Evolutionary conservation across 495 filamentous ascomycete species (phyloP), one percentile per base, ranked within the genome.

Genomic region (Acidiella bohemica): DNA sequence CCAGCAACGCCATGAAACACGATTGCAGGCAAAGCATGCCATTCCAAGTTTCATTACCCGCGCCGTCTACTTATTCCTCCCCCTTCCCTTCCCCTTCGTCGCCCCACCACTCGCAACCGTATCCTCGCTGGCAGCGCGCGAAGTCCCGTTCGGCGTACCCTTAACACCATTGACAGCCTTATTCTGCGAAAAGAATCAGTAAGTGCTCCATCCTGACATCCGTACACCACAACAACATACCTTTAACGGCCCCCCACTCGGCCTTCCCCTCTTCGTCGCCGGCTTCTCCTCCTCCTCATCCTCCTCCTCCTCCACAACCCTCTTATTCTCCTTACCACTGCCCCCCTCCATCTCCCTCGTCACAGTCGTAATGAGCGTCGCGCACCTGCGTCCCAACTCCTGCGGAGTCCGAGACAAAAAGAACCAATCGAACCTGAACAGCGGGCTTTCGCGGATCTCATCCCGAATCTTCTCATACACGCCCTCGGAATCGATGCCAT

Each of bases 391-490:
- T 41, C 81, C 74, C 49, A 99, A 81, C 62, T 99, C 92, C 18
- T 84, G 72, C 2, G 92, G 86, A 2, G 92, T 99, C 11, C 92
- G 72, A 53, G 81, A 88, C 20, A 99, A 68, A 67, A 96, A 93
- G 65, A 96, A 99, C 92, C 92, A 99, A 51, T 99, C 92, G 47
- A 99, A 99, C 20, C 92, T 75, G 70, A 99, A 99, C 13, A 96
- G 63, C 7, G 92, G 87, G 36, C 78, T 86, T 47, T 99, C 90
- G 7, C 90, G 78, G 46, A 99, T 93, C 39, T 65, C 61, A 32
- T 65, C 61, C 2, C 61, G 51, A 32, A 65, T 59, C 44, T 52
- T 54, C 48, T 65, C 61, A 40, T 58, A 58, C 44, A 63, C 42
- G 13, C 41, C 49, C 37, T 63, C 60, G 28, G 50, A 49, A 38